phyloP scores from a whole-genome alignment of 495 filamentous ascomycete species.

The Xylaria castorea region DNA sequence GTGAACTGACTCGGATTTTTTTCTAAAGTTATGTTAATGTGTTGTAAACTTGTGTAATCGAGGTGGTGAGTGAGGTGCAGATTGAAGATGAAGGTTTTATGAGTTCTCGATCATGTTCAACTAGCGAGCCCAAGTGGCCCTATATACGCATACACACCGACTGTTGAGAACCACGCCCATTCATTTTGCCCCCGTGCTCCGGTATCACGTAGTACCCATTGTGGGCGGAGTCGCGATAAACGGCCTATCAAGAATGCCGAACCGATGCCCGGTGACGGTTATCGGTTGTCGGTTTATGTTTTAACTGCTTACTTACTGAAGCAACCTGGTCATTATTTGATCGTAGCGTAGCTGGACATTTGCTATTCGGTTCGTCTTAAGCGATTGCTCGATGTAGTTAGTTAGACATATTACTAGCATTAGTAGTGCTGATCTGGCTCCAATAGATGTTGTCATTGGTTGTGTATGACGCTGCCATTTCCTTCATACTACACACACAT shows the following conservation, averaged over 20 bases:
- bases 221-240: not conserved
- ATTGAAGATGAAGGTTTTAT: not conserved
- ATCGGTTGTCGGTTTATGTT: slow-evolving; percentile 17
- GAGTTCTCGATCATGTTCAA: not conserved
- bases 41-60: not conserved
- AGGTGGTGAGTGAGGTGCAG: not conserved
- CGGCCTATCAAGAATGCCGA: not conserved
- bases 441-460: not conserved
- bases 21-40: not conserved
- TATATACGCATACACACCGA: slow-evolving; percentile 20
- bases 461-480: not conserved
- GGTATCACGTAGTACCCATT: not conserved
- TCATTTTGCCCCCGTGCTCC: not conserved
- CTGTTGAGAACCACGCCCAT: not conserved
- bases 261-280: not conserved
- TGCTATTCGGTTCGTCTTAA: not conserved
- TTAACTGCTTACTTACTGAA: not conserved
- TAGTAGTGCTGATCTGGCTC: not conserved
- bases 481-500: not conserved
- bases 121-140: not conserved
- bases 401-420: not conserved
- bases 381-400: not conserved
- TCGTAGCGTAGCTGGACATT: not conserved
- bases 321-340: not conserved
- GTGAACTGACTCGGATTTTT: not conserved